Evolutionary conservation across 441 rosid species (phyloP), one percentile per base, ranked within the genome.

Genomic region (Geranium incanum): DNA sequence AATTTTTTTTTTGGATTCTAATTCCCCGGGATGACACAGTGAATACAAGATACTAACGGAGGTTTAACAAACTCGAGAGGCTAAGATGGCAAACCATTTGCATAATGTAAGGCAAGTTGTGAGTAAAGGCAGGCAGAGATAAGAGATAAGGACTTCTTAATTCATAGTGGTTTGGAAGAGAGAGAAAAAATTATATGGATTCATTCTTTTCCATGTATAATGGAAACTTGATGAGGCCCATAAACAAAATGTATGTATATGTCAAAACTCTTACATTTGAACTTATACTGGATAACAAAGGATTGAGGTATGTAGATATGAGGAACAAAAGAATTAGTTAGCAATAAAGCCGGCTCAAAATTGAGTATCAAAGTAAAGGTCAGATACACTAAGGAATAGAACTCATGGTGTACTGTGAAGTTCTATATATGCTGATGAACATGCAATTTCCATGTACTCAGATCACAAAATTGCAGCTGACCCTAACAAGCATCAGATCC

Each of bases 1-100:
- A 33, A 21, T 21, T 21, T 28, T 52, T 36, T 21, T 45, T 6
- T 36, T 62, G 23, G 33, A 28, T 28, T 28, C 33, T 28, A 28
- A 28, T 28, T 28, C 33, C 33, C 1, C 33, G 37, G 78, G 73
- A 80, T 59, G 68, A 50, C 50, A 72, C 57, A 57, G 60, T 75
- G 72, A 65, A 77, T 67, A 79, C 75, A 78, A 71, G 72, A 80
- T 41, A 66, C 66, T 3, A 68, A 74, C 70, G 69, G 48, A 38
- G 72, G 74, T 12, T 45, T n/a, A 72, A 76, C 72, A 67, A 69
- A 81, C 85, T 84, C 86, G 84, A 86, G 89, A 87, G 95, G 88
- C 84, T 83, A 76, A 73, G 68, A 66, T 21, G 69, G 48, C 50
- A 71, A 73, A 28, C 83, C 81, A 83, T 71, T 79, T 71, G 71